Base-by-base conservation (phyloP, 2,329 filamentous ascomycete species). In the Drechslerella dactyloides region DNA sequence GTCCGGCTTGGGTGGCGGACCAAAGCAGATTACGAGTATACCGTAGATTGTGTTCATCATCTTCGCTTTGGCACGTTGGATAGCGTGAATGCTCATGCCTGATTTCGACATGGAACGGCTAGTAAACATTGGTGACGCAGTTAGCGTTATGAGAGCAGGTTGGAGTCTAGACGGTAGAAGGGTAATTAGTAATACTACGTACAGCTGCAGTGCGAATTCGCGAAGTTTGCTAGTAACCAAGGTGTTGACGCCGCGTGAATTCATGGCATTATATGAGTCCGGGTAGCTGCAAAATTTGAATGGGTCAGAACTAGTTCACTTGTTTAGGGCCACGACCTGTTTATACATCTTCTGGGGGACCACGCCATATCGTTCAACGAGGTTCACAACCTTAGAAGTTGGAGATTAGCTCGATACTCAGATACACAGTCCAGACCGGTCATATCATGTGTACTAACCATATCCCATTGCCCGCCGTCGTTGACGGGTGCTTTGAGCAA, bases 401-500 rank as follows among this genome's bases (percentile, higher is more conserved):
- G 19, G 33, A n/a, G n/a, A 52, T 40, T 17, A 53, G 23, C 13
- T 3, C 10, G 46, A 13, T 51, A 23, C 4, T 51, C 11, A 15
- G 4, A 17, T 19, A 4, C 17, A 21, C 13, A 17, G 7, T 13
- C 46, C 4, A 17, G 19, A 23, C 7, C 19, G 30, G 19, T 1
- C 8, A 7, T 2, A 15, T 5, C 87, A 89, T 1, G 92, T 4
- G 10, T 24, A 24, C 56, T 5, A 35, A 70, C 89, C 91, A 96
- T 96, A 79, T 96, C 91, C 90, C 90, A 96, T 79, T 96, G 91
- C 0, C 92, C 91, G 27, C 92, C 91, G 78, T 96, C 92, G 6
- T 85, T 85, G 2, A 94, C 87, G 0, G 91, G 88, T 21, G 85
- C 83, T 0, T 82, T 81, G 27, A 93, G 82, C 2, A 96, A 80